These are phyloP conservation scores for Schwanniomyces pseudopolymorphus DNA, from an alignment of 805 yeast genomes.

Conservation along the genomic window DNA sequence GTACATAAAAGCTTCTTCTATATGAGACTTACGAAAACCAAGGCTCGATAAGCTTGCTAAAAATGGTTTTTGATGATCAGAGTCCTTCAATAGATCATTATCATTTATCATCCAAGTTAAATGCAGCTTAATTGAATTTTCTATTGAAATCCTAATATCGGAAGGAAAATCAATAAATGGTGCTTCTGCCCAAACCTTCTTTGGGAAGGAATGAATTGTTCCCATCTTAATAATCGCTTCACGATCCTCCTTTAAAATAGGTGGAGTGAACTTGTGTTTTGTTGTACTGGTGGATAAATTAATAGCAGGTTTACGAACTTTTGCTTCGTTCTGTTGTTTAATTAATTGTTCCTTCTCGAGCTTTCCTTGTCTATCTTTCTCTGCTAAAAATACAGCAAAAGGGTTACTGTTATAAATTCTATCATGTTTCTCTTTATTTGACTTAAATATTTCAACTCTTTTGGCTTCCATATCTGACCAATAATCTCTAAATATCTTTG, in stretches of 20 bases:
- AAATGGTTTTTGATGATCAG: slow-evolving; percentile 1
- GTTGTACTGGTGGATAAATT: slow-evolving; percentile 35
- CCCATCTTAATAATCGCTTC: not conserved
- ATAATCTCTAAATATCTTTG: slow-evolving; percentile 72
- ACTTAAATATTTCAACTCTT: slow-evolving; percentile 49
- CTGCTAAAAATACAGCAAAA: slow-evolving; percentile 64
- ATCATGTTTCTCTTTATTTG: slow-evolving; percentile 48
- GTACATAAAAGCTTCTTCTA: slow-evolving; percentile 68
- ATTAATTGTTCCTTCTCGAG: slow-evolving; percentile 48
- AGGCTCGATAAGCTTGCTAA: slow-evolving; percentile 24
- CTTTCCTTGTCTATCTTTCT: slow-evolving; percentile 44
- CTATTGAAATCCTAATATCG: slow-evolving; percentile 61
- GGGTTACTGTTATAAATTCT: slow-evolving; percentile 70
- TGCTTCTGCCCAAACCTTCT: slow-evolving; percentile 70
- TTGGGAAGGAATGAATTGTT: slow-evolving; percentile 33
- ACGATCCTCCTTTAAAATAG: slow-evolving; percentile 4
- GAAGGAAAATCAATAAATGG: slow-evolving; percentile 67
- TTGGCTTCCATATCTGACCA: slow-evolving; percentile 74
- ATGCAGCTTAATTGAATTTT: slow-evolving; percentile 56
- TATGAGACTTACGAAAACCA: slow-evolving; percentile 72
- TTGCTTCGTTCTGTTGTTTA: slow-evolving; percentile 48
- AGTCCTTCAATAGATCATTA: slow-evolving; percentile 5
- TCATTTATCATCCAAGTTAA: slow-evolving; percentile 50
- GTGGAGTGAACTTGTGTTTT: slow-evolving; percentile 4
- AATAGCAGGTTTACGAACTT: slow-evolving; percentile 46